Evolutionary conservation across 1,284 basidiomycete species (phyloP).

Genomic region (Cutaneotrichosporon sp.): DNA sequence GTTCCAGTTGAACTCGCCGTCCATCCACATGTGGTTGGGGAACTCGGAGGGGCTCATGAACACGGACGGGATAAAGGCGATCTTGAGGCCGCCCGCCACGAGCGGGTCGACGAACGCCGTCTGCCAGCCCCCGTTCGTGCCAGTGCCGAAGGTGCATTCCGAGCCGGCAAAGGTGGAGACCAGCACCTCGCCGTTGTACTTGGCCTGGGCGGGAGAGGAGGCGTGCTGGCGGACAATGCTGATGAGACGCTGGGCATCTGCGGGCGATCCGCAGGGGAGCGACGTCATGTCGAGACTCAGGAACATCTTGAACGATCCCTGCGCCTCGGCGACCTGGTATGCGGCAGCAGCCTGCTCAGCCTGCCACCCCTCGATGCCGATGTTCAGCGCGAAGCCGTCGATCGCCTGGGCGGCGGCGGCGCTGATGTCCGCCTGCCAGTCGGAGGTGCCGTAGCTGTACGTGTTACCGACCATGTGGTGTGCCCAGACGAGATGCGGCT

Average conservation of each 20-base stretch:
- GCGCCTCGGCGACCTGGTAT: constrained; percentile 58
- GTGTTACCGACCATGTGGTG: constrained; percentile 54
- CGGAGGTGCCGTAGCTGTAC: constrained; percentile 44
- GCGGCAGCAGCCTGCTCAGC: constrained; percentile 64
- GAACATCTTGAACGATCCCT: constrained; percentile 68
- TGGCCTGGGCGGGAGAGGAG: constrained; percentile 66
- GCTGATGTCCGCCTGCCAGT: constrained; percentile 50
- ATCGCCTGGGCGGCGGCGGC: constrained; percentile 52
- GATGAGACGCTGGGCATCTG: constrained; percentile 61
- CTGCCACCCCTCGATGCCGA: constrained; percentile 69
- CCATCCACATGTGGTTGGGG: constrained; percentile 38
- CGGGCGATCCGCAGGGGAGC: constrained; percentile 59
- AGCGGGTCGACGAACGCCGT: constrained; percentile 22
- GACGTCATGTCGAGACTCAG: constrained; percentile 54
- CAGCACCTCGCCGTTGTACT: constrained; percentile 60
- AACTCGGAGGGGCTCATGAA: constrained; percentile 45
- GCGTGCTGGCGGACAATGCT: constrained; percentile 63
- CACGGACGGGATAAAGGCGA: constrained; percentile 52
- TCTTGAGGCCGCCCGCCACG: constrained; percentile 20
- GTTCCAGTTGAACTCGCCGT: constrained; percentile 56
- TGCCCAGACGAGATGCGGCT: constrained; percentile 46
- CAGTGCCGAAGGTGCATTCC: constrained; percentile 67
- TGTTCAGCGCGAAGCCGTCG: constrained; percentile 67
- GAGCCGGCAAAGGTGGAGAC: constrained; percentile 78
- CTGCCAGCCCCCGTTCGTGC: constrained; percentile 37